Evolutionary conservation across 148 eudicot species (phyloP).

Genomic region (Rhododendron henanense): DNA sequence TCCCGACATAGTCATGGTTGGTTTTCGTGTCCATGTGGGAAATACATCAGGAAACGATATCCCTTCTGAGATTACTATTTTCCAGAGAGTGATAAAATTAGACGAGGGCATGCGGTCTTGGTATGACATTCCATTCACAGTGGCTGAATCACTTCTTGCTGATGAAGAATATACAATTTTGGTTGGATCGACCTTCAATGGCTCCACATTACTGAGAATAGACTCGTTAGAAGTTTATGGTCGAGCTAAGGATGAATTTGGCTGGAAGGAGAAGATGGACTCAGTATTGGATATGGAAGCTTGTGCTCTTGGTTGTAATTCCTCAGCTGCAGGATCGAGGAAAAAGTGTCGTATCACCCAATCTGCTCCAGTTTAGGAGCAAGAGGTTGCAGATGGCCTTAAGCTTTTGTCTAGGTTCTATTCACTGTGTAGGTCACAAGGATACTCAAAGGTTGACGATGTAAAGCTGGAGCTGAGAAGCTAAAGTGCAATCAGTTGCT

Average conservation of each 20-base stretch:
- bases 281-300: constrained; percentile 93
- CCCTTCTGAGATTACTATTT: constrained; percentile 80
- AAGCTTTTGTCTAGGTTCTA: constrained; percentile 78
- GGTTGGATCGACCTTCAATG: constrained; percentile 77
- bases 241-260: constrained; percentile 96
- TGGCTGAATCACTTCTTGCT: constrained; percentile 96
- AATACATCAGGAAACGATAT: constrained; percentile 85
- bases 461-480: constrained; percentile 45
- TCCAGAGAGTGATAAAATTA: constrained; percentile 84
- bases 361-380: constrained; percentile 76
- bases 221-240: constrained; percentile 96
- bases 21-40: constrained; percentile 88
- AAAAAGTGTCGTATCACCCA: constrained; percentile 56
- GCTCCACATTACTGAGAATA: constrained; percentile 74
- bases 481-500: constrained; percentile 77
- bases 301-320: constrained; percentile 69
- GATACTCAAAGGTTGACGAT: constrained; percentile 50
- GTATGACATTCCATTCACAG: constrained; percentile 97
- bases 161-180: constrained; percentile 83
- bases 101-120: constrained; percentile 99
- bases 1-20: constrained; percentile 98
- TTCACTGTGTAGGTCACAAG: constrained; percentile 49
- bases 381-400: constrained; percentile 89
- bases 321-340: constrained; percentile 59
- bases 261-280: constrained; percentile 99